Percentiles rank a stretch among this genome's conserved stretches.
Evolutionary conservation across 202 grass and related monocot species (phyloP).

Genomic region (Saccharum hybrid): DNA sequence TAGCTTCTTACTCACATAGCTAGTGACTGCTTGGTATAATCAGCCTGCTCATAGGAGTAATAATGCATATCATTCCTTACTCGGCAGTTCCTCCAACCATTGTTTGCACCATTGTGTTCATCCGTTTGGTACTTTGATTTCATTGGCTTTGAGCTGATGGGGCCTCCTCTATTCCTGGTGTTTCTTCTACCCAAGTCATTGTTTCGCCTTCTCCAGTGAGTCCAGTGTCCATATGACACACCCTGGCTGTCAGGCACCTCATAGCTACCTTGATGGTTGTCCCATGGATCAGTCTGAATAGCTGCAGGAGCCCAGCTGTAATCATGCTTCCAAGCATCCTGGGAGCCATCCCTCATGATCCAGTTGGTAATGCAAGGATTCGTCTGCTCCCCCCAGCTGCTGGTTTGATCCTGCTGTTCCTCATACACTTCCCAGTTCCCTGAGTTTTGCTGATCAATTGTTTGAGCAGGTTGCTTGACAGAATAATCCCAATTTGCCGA

Average conservation of each 20-base stretch:
- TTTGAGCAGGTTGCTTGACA: constrained; percentile 44
- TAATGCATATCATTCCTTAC: constrained; percentile 48
- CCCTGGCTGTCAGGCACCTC: constrained; percentile 34
- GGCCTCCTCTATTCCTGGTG: constrained; percentile 52
- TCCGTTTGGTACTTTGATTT: constrained; percentile 52
- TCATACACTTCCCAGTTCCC: constrained; percentile 39
- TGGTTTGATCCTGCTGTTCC: constrained; percentile 41
- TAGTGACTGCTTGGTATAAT: constrained; percentile 51
- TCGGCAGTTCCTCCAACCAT: constrained; percentile 52
- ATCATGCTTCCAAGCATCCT: constrained; percentile 51
- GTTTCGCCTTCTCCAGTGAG: constrained; percentile 47
- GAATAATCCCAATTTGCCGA: constrained; percentile 46
- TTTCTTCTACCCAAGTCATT: constrained; percentile 47
- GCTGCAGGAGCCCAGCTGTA: constrained; percentile 36
- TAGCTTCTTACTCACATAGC: constrained; percentile 44
- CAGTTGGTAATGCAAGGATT: constrained; percentile 38
- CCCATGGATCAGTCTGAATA: constrained; percentile 43
- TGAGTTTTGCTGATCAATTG: constrained; percentile 41
- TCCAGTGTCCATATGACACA: constrained; percentile 47
- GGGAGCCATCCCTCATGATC: constrained; percentile 41
- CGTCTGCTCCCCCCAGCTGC: constrained; percentile 33
- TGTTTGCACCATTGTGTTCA: constrained; percentile 37
- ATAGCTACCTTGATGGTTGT: constrained; percentile 23
- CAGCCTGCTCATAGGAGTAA: constrained; percentile 52
- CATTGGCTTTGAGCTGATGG: constrained; percentile 51